Conservation (phyloP, 2,329 filamentous ascomycete genomes). For the Cladophialophora carrionii region DNA sequence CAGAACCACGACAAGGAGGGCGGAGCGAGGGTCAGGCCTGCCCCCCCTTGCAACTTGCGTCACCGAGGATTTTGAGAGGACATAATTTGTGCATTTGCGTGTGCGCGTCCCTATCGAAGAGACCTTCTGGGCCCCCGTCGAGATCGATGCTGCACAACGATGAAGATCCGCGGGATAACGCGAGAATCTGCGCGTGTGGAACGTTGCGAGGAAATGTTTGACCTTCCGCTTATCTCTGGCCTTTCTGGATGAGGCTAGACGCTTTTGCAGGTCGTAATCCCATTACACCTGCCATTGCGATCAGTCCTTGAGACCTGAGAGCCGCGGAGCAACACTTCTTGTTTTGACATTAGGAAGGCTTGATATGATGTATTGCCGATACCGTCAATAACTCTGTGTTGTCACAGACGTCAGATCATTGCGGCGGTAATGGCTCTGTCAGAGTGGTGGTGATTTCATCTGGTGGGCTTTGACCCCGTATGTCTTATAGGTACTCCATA, state of each 20-base stretch:
- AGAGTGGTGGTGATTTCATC: neutral
- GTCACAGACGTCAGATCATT: neutral
- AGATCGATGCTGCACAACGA: constrained; percentile 10
- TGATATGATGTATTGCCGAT: neutral
- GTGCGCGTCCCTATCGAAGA: constrained; percentile 6
- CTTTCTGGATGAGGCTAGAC: constrained; percentile 19
- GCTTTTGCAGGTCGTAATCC: constrained; percentile 7
- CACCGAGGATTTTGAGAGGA: constrained; percentile 12
- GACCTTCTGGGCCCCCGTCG: neutral
- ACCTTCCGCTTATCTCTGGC: constrained; percentile 27
- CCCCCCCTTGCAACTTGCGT: constrained; percentile 4
- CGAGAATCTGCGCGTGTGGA: neutral
- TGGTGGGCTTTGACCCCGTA: neutral
- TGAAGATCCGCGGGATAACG: constrained; percentile 27
- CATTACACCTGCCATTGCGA: constrained; percentile 8
- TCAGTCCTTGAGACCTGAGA: neutral
- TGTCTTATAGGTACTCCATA: neutral
- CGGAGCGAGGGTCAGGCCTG: neutral
- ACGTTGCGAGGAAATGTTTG: constrained; percentile 28
- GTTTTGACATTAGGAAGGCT: neutral
- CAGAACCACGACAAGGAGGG: neutral
- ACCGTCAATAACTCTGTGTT: neutral
- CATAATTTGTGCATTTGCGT: constrained; percentile 10
- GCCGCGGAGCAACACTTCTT: neutral
- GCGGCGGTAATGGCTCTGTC: neutral